phyloP scores from a whole-genome alignment of 129 eudicot species.

The Ambrosia trifida region DNA sequence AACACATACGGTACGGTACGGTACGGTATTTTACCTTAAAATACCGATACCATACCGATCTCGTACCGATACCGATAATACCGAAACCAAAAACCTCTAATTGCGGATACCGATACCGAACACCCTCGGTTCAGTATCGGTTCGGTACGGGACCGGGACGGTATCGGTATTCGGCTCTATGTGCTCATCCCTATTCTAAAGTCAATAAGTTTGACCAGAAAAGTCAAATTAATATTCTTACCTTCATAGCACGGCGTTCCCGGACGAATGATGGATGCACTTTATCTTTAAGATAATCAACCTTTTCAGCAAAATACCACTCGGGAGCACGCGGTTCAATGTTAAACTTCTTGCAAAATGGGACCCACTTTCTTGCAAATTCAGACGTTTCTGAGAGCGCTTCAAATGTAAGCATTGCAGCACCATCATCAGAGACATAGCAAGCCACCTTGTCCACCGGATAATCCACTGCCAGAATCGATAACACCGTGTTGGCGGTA shows the following conservation, averaged over 20 bases:
- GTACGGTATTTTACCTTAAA: too few relatives aligned
- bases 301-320: constrained; percentile 66
- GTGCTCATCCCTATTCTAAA: too few relatives aligned
- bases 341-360: constrained; percentile 71
- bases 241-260: constrained; percentile 84
- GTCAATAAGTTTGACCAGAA: too few relatives aligned
- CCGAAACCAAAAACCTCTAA: too few relatives aligned
- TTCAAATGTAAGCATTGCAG: constrained; percentile 82
- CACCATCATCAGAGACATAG: constrained; percentile 80
- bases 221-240: constrained; percentile 19
- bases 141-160: too few relatives aligned
- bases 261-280: constrained; percentile 69
- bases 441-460: constrained; percentile 71
- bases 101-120: too few relatives aligned
- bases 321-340: constrained; percentile 88
- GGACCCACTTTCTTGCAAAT: constrained; percentile 79
- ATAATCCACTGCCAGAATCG: constrained; percentile 75
- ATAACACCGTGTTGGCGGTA: constrained; percentile 80
- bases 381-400: constrained; percentile 66
- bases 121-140: too few relatives aligned
- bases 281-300: constrained; percentile 68
- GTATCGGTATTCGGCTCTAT: too few relatives aligned
- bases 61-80: too few relatives aligned
- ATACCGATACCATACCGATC: too few relatives aligned
- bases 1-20: too few relatives aligned